Percentiles rank a stretch among this genome's conserved stretches.
phyloP scores from a whole-genome alignment of 345 rosid species.

The Hibiscus syriacus region DNA sequence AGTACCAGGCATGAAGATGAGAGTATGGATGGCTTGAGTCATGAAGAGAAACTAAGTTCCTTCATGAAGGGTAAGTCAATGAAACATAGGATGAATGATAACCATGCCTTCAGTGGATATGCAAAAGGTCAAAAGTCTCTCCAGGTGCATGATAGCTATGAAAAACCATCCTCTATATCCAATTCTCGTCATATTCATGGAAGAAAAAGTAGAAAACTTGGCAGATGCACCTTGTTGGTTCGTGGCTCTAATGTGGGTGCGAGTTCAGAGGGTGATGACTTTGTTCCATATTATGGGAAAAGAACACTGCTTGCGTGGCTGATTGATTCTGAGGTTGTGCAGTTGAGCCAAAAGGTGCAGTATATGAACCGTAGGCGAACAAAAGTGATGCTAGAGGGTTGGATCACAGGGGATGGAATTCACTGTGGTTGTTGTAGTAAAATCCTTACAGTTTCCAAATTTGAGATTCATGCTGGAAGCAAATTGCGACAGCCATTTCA shows the following conservation, averaged over 20 bases:
- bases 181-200: slow-evolving; percentile 46
- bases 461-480: slow-evolving; percentile 95
- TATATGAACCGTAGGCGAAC: slow-evolving; percentile 58
- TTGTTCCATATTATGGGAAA: slow-evolving; percentile 73
- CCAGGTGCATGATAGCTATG: slow-evolving; percentile 19
- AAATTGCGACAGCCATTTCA: slow-evolving; percentile 65
- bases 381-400: slow-evolving; percentile 60
- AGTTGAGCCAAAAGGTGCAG: slow-evolving; percentile 63
- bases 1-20: slow-evolving; percentile 32
- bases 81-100: slow-evolving; percentile 20
- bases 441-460: slow-evolving; percentile 56
- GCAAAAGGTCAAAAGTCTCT: slow-evolving; percentile 33
- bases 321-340: slow-evolving; percentile 67
- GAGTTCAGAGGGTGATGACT: slow-evolving; percentile 53
- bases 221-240: slow-evolving; percentile 73
- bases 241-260: slow-evolving; percentile 54
- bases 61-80: slow-evolving; percentile 42
- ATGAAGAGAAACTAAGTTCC: slow-evolving; percentile 66
- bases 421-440: slow-evolving; percentile 88
- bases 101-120: slow-evolving; percentile 24
- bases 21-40: slow-evolving; percentile 43
- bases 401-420: slow-evolving; percentile 74
- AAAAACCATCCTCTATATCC: slow-evolving; percentile 32
- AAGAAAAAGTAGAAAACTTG: slow-evolving; percentile 67
- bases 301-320: slow-evolving; percentile 82